Evolutionary conservation across 1,284 basidiomycete genomes (phyloP).

Genomic region (Microbotryomycetes sp.): DNA sequence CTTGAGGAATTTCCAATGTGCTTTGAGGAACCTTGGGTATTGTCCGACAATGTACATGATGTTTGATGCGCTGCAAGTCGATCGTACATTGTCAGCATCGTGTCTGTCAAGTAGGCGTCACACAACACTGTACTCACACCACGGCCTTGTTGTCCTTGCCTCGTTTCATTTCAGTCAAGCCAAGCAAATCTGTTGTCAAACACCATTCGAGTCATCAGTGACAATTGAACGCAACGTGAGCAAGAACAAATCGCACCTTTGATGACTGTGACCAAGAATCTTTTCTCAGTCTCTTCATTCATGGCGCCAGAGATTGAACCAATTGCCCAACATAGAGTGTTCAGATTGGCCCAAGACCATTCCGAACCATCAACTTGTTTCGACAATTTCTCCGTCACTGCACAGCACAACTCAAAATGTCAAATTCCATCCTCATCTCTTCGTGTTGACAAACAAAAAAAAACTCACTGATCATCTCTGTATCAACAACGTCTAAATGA

Average conservation of each 20-base stretch:
- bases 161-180: slow-evolving; percentile 95
- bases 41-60: slow-evolving; percentile 99
- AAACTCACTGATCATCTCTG: slow-evolving; percentile 71
- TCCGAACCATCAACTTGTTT: slow-evolving; percentile 74
- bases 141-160: slow-evolving; percentile 99
- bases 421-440: slow-evolving; percentile 21
- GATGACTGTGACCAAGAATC: slow-evolving; percentile 98
- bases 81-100: not conserved
- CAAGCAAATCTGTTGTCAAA: slow-evolving; percentile 66
- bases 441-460: not conserved
- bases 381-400: slow-evolving; percentile 83
- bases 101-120: no score
- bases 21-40: slow-evolving; percentile 98
- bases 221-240: not conserved
- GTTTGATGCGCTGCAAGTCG: slow-evolving; percentile 62
- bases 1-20: slow-evolving; percentile 99
- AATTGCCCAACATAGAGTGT: slow-evolving; percentile 99
- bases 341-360: slow-evolving; percentile 99
- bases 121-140: slow-evolving; percentile 47
- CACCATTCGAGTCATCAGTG: no score
- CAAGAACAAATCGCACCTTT: slow-evolving; percentile 53
- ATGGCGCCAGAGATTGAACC: slow-evolving; percentile 98
- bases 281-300: slow-evolving; percentile 99
- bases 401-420: not conserved
- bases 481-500: slow-evolving; percentile 92